Evolutionary conservation across 148 eudicot genomes (phyloP).

Genomic region (Chenopodium album): DNA sequence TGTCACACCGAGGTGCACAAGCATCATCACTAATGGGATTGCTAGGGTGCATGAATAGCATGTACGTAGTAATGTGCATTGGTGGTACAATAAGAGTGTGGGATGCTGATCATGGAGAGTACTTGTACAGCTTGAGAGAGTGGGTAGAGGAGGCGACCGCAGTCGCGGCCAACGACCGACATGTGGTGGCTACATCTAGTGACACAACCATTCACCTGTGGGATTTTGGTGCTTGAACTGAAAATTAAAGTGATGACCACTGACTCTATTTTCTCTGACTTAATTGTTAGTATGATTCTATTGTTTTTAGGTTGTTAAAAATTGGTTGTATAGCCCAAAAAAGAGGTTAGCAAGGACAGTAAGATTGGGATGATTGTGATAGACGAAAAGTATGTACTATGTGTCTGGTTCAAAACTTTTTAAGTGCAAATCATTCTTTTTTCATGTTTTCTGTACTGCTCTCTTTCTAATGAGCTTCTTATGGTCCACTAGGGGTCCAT

Average conservation of each 20-base stretch:
- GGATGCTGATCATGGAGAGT: constrained; percentile 53
- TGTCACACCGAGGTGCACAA: constrained; percentile 27
- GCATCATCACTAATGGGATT: constrained; percentile 34
- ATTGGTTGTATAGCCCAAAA: constrained; percentile 1
- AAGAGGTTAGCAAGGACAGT: neutral
- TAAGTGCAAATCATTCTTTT: neutral
- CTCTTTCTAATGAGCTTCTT: neutral
- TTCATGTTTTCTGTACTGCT: neutral
- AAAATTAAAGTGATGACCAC: neutral
- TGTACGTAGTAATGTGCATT: constrained; percentile 49
- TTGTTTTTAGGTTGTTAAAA: neutral
- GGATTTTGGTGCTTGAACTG: constrained; percentile 67
- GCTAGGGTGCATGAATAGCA: constrained; percentile 63
- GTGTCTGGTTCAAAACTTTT: neutral
- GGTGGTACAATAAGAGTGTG: constrained; percentile 62
- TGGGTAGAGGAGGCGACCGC: constrained; percentile 52
- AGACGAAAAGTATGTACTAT: neutral
- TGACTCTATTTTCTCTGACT: neutral
- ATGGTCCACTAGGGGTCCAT: neutral
- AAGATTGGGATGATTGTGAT: neutral
- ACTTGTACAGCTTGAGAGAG: constrained; percentile 56
- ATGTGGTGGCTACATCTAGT: constrained; percentile 50
- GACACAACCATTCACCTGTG: constrained; percentile 64
- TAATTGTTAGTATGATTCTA: neutral
- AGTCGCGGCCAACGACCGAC: constrained; percentile 47